Evolutionary conservation across 179 eudicot genomes (phyloP).

Genomic region (Beta corolliflora): DNA sequence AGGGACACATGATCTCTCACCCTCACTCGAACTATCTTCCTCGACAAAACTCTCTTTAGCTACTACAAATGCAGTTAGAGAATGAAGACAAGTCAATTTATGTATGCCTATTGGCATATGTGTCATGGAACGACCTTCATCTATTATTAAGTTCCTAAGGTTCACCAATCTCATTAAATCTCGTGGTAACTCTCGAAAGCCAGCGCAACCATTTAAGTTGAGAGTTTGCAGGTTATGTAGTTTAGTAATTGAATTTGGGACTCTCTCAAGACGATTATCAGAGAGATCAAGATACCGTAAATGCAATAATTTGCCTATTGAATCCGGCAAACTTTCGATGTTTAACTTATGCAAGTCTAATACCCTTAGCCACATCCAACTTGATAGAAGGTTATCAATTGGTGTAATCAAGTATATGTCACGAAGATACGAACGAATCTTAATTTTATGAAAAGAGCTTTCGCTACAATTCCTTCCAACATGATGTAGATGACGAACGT

Average conservation of each 20-base stretch:
- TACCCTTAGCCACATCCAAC: conserved; percentile 19
- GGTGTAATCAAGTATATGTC: neutral
- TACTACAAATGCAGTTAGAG: neutral
- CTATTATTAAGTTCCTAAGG: neutral
- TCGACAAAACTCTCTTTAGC: neutral
- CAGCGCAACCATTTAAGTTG: neutral
- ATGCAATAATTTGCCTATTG: conserved; percentile 24
- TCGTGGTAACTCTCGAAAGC: neutral
- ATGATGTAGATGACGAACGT: conserved; percentile 3
- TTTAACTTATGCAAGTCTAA: conserved; percentile 12
- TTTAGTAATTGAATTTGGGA: neutral
- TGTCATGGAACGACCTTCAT: neutral
- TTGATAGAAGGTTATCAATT: neutral
- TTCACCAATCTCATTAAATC: neutral
- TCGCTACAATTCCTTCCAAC: neutral
- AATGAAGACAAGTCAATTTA: conserved; percentile 4
- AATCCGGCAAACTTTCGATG: conserved; percentile 18
- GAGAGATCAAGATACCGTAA: conserved; percentile 20
- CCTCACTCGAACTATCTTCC: neutral
- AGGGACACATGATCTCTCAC: neutral
- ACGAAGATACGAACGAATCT: conserved; percentile 4
- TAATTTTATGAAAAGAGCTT: neutral
- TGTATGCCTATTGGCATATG: conserved; percentile 10
- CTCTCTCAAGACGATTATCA: neutral
- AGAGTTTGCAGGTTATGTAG: conserved; percentile 5